Evolutionary conservation across 1,139 yeast genomes (phyloP), one percentile per base, ranked within the genome.

Genomic region (Sugiyamaella pinicola): DNA sequence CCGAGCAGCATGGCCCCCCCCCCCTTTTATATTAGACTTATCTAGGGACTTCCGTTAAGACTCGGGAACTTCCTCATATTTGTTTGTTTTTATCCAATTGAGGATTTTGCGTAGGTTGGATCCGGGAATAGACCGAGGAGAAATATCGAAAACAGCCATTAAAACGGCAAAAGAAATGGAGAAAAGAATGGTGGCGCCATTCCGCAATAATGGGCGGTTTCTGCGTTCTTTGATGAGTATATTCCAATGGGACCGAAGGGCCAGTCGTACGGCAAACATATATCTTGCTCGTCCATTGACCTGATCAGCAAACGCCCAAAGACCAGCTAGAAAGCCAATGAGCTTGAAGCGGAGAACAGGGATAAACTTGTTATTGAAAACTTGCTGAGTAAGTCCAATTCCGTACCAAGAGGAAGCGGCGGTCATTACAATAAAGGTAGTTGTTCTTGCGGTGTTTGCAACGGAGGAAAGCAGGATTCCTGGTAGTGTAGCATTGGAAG

Each of bases 351-450:
- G 69, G 35, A 63, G 60, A 28, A 59, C 61, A 8, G 74, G 71
- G 35, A 69, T 55, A 40, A 68, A 55, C 37, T 58, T 61, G 49
- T 61, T 60, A 26, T 69, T 66, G 28, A 72, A 60, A 33, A 71
- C 17, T 43, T 57, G 53, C 55, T 73, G 74, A 35, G 68, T 56
- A 15, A 67, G 57, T 42, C 71, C 74, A 28, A 73, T 64, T n/a
- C 77, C 76, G 6, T 71, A 68, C 74, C 75, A 71, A 1, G 74
- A 69, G 4, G 73, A 64, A 12, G 75, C 68, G 2, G 69, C 62
- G 1, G 70, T 61, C 68, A 73, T 60, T n/a, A 73, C 66, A 49
- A 70, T 61, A 49, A 71, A 69, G 15, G 67, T 57, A 21, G 71
- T 63, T 8, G 74, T 67, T 18, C 70, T 58, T 24, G 63, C 50